Percentiles rank a stretch among this genome's conserved stretches.
These are phyloP conservation scores for Juglanconis juglandina DNA, from an alignment of 2,329 filamentous ascomycete species.

Conservation along the genomic window DNA sequence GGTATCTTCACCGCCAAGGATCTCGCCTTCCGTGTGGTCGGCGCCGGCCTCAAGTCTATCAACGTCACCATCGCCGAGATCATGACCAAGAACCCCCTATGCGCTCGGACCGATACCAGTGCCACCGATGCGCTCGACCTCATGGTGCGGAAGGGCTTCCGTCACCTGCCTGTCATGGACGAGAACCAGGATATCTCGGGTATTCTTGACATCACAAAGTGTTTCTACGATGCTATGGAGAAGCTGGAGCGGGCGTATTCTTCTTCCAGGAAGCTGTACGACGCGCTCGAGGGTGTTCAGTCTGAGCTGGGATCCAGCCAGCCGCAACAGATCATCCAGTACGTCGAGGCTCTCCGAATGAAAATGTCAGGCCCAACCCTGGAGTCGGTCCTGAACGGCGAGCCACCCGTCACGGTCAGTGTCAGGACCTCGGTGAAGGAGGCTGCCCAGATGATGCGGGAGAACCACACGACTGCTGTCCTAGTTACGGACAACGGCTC, in stretches of 20 bases:
- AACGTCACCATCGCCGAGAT: conserved; percentile 94
- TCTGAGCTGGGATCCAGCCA: conserved; percentile 94
- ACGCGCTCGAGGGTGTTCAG: conserved; percentile 95
- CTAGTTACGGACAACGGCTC: conserved; percentile 94
- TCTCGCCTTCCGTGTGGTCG: conserved; percentile 93
- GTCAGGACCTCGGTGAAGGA: conserved; percentile 96
- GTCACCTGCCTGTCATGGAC: conserved; percentile 97
- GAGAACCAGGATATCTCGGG: conserved; percentile 99
- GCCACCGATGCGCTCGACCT: conserved; percentile 95
- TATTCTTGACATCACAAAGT: conserved; percentile 97
- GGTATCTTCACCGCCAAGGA: conserved; percentile 99
- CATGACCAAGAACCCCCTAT: conserved; percentile 99
- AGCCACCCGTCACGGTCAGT: conserved; percentile 90
- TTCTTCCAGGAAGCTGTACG: conserved; percentile 96
- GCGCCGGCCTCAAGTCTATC: conserved; percentile 81
- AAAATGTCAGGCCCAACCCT: conserved; percentile 99
- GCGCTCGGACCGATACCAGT: conserved; percentile 94
- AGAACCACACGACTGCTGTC: conserved; percentile 95
- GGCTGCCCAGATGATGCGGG: conserved; percentile 93
- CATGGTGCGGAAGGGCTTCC: conserved; percentile 97
- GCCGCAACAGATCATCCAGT: conserved; percentile 97
- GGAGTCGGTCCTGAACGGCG: conserved; percentile 87
- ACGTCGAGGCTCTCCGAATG: conserved; percentile 87
- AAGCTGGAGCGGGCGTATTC: conserved; percentile 97
- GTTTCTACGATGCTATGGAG: conserved; percentile 99